These are phyloP conservation scores for Curvularia spicifera DNA, from an alignment of 2,329 filamentous ascomycete species.

Conservation along the genomic window DNA sequence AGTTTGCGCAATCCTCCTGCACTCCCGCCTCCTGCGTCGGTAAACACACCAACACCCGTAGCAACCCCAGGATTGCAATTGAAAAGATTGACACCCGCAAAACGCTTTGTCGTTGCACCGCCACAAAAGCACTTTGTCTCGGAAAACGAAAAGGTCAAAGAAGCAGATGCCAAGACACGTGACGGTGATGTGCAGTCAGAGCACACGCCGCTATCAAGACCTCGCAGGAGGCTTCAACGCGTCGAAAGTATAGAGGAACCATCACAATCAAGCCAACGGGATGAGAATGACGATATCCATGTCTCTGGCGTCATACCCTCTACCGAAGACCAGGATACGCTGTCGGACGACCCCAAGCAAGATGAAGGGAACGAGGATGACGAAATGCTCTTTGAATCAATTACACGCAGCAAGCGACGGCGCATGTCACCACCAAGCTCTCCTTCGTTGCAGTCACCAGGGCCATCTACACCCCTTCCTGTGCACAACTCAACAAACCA, in stretches of 20 bases:
- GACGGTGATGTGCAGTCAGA: constrained; percentile 9
- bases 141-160: constrained; percentile 7
- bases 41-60: background rate
- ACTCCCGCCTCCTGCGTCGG: constrained; percentile 19
- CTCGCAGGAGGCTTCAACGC: constrained; percentile 27
- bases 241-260: constrained; percentile 46
- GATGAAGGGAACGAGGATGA: constrained; percentile 25
- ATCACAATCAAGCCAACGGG: constrained; percentile 32
- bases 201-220: constrained; percentile 25
- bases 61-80: constrained; percentile 11
- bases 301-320: constrained; percentile 16
- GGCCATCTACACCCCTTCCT: constrained; percentile 21
- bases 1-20: constrained; percentile 31
- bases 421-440: constrained; percentile 26
- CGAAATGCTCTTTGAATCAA: constrained; percentile 35
- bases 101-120: constrained; percentile 40
- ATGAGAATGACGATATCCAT: constrained; percentile 10
- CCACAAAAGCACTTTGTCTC: constrained; percentile 13
- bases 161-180: constrained; percentile 4
- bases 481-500: constrained; percentile 23
- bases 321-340: constrained; percentile 20
- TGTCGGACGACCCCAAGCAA: constrained; percentile 8
- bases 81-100: constrained; percentile 38
- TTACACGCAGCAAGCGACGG: constrained; percentile 34
- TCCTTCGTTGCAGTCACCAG: constrained; percentile 8